Percentiles rank a stretch among this genome's conserved stretches.
phyloP scores from a whole-genome alignment of 2,329 filamentous ascomycete genomes.

The Sclerotinia spermophila region DNA sequence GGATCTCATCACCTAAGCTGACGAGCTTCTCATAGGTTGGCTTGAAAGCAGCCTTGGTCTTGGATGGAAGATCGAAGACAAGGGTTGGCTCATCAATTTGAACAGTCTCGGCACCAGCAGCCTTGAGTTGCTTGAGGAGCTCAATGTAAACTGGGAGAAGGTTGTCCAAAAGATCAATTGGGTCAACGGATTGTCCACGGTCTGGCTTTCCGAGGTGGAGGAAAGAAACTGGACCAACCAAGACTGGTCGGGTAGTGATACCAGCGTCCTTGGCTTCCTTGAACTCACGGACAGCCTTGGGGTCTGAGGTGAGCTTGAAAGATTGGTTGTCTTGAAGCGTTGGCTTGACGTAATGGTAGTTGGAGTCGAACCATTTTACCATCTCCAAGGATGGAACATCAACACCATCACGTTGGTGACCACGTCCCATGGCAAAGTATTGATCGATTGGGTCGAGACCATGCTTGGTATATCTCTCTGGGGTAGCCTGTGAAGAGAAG shows the following conservation, averaged over 20 bases:
- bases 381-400: slow-evolving; percentile 96
- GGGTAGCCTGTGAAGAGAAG: slow-evolving; percentile 61
- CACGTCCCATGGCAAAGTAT: slow-evolving; percentile 99
- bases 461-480: slow-evolving; percentile 89
- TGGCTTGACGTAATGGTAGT: slow-evolving; percentile 99
- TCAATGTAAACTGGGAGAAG: slow-evolving; percentile 93
- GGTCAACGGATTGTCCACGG: slow-evolving; percentile 87
- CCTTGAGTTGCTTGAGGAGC: slow-evolving; percentile 89
- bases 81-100: slow-evolving; percentile 98
- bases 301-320: slow-evolving; percentile 82
- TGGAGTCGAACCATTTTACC: slow-evolving; percentile 99
- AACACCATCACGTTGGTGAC: slow-evolving; percentile 89
- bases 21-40: slow-evolving; percentile 89
- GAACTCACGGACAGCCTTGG: slow-evolving; percentile 94
- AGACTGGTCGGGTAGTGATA: slow-evolving; percentile 85
- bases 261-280: slow-evolving; percentile 97
- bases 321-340: slow-evolving; percentile 95
- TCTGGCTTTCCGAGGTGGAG: slow-evolving; percentile 97
- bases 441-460: slow-evolving; percentile 85
- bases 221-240: slow-evolving; percentile 96
- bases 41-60: slow-evolving; percentile 97
- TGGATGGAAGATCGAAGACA: slow-evolving; percentile 85
- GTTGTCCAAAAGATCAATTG: slow-evolving; percentile 90
- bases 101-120: slow-evolving; percentile 90
- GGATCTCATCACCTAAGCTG: slow-evolving; percentile 72